Percentiles rank a stretch among this genome's conserved stretches.
Evolutionary conservation across 2,329 filamentous ascomycete species (phyloP).

Genomic region (Biscogniauxia marginata): DNA sequence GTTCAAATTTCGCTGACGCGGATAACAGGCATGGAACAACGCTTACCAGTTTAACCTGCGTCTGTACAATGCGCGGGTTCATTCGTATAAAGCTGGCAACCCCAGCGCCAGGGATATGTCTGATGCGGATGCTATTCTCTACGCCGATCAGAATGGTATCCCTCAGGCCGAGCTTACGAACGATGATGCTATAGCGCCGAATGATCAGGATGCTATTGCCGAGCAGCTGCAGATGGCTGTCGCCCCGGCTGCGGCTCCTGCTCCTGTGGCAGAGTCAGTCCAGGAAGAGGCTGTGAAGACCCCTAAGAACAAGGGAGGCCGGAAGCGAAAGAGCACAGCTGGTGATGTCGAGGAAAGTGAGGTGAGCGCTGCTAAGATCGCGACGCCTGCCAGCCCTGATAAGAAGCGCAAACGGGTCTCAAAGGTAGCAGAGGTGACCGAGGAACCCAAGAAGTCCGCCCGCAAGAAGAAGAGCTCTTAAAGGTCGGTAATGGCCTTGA

Average conservation of each 20-base stretch:
- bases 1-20: slow-evolving; percentile 14
- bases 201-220: slow-evolving; percentile 57
- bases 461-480: slow-evolving; percentile 54
- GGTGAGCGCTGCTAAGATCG: slow-evolving; percentile 36
- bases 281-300: slow-evolving; percentile 51
- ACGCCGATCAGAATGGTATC: slow-evolving; percentile 59
- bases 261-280: slow-evolving; percentile 21
- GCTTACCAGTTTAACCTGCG: slow-evolving; percentile 67
- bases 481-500: slow-evolving; percentile 24
- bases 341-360: slow-evolving; percentile 46
- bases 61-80: slow-evolving; percentile 63
- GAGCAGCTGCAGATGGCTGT: slow-evolving; percentile 55
- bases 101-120: slow-evolving; percentile 57
- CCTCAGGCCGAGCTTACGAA: slow-evolving; percentile 50
- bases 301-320: slow-evolving; percentile 52
- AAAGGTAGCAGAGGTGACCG: slow-evolving; percentile 53
- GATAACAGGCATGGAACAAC: slow-evolving; percentile 56
- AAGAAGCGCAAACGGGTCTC: slow-evolving; percentile 63
- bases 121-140: slow-evolving; percentile 58
- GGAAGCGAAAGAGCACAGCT: slow-evolving; percentile 57
- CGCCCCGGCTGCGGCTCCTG: slow-evolving; percentile 25
- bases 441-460: slow-evolving; percentile 60
- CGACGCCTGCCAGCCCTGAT: slow-evolving; percentile 53
- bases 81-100: slow-evolving; percentile 64
- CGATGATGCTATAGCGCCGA: slow-evolving; percentile 41